A percentile compares a stretch with the other conserved stretches of the same genome.
phyloP scores from a whole-genome alignment of 495 filamentous ascomycete genomes.

The Tuber magnatum region DNA sequence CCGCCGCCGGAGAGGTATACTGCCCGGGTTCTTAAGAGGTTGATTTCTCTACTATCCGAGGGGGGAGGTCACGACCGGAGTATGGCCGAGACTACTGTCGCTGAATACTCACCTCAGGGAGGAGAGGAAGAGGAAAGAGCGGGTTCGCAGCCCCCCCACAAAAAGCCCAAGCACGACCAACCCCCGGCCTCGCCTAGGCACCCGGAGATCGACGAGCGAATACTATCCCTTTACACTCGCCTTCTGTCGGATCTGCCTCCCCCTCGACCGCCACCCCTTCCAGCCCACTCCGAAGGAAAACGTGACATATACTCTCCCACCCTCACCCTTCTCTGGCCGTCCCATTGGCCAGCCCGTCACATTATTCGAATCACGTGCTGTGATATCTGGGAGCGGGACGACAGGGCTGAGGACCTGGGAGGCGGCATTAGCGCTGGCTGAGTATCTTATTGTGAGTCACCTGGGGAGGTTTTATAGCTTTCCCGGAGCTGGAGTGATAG shows the following conservation, averaged over 20 bases:
- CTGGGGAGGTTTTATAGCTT: constrained; percentile 26
- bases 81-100: background rate
- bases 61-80: background rate
- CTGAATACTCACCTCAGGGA: background rate
- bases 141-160: constrained; percentile 18
- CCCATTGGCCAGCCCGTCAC: constrained; percentile 44
- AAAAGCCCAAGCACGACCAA: constrained; percentile 19
- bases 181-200: constrained; percentile 8
- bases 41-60: constrained; percentile 19
- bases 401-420: constrained; percentile 93
- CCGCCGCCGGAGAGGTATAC: constrained; percentile 33
- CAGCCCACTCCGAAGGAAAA: constrained; percentile 6
- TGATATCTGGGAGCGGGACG: constrained; percentile 68
- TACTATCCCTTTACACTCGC: constrained; percentile 28
- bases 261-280: constrained; percentile 3
- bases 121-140: constrained; percentile 4
- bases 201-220: constrained; percentile 26
- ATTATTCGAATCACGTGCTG: constrained; percentile 61
- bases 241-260: constrained; percentile 19
- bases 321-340: constrained; percentile 14
- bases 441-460: constrained; percentile 54
- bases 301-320: constrained; percentile 36
- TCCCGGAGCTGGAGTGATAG: constrained; percentile 47
- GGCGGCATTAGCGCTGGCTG: constrained; percentile 74
- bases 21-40: constrained; percentile 24